Evolutionary conservation across 2,329 filamentous ascomycete species (phyloP).

Genomic region (Colletotrichum lindemuthianum): DNA sequence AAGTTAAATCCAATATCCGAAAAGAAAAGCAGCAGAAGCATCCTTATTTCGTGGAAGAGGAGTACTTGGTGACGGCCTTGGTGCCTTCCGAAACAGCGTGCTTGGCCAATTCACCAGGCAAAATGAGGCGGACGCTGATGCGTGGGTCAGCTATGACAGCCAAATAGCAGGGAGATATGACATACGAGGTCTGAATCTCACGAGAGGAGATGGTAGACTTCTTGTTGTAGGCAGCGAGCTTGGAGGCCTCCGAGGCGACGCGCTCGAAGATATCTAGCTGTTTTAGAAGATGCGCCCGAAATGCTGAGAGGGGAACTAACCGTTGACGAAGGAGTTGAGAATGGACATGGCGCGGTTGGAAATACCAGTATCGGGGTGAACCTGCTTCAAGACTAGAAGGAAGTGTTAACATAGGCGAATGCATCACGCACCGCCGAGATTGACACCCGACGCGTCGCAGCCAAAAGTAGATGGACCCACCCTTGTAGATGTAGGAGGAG

Average conservation of each 20-base stretch:
- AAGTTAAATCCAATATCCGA: slow-evolving; percentile 64
- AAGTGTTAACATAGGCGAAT: slow-evolving; percentile 42
- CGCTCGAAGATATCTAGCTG: slow-evolving; percentile 96
- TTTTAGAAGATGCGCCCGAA: slow-evolving; percentile 35
- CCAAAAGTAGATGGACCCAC: slow-evolving; percentile 56
- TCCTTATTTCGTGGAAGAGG: slow-evolving; percentile 95
- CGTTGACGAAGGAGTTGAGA: slow-evolving; percentile 99
- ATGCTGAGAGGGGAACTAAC: slow-evolving; percentile 54
- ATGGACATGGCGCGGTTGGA: slow-evolving; percentile 99
- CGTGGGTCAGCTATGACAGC: slow-evolving; percentile 56
- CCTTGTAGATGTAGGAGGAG: slow-evolving; percentile 99
- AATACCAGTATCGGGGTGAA: slow-evolving; percentile 99
- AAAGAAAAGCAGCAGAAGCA: slow-evolving; percentile 67
- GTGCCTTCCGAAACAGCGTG: slow-evolving; percentile 99
- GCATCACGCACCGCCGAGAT: neutral
- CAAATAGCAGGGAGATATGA: slow-evolving; percentile 33
- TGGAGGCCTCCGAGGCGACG: slow-evolving; percentile 97
- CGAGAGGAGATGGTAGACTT: slow-evolving; percentile 99
- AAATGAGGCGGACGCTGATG: slow-evolving; percentile 85
- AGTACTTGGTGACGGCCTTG: slow-evolving; percentile 99
- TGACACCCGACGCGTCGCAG: neutral
- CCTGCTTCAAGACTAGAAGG: slow-evolving; percentile 93
- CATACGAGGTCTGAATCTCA: slow-evolving; percentile 96
- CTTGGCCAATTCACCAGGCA: slow-evolving; percentile 98
- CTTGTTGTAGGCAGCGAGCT: slow-evolving; percentile 99